A percentile compares a stretch with the other conserved stretches of the same genome.
phyloP scores from a whole-genome alignment of 176 grass and related monocot genomes.

The Ensete glaucum region DNA sequence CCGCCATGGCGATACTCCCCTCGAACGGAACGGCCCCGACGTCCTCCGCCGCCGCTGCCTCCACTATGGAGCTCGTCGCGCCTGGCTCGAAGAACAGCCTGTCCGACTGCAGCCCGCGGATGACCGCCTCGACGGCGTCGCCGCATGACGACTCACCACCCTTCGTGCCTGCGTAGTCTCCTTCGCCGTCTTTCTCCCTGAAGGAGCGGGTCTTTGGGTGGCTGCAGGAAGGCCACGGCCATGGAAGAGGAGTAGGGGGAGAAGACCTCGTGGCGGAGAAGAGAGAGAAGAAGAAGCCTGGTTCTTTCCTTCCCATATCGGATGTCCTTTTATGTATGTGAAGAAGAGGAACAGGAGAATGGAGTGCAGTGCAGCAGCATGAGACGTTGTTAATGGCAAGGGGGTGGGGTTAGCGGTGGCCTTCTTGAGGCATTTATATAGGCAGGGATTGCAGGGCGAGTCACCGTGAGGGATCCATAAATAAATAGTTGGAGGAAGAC shows the following conservation, averaged over 20 bases:
- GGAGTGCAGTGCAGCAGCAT: too few species aligned
- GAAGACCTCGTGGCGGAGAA: constrained; percentile 20
- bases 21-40: constrained; percentile 17
- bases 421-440: too few species aligned
- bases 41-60: neutral
- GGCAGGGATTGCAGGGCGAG: too few species aligned
- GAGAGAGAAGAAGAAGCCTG: constrained; percentile 35
- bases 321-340: too few species aligned
- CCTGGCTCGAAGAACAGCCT: constrained; percentile 45
- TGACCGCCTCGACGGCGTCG: constrained; percentile 23
- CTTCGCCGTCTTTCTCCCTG: neutral
- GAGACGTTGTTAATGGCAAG: too few species aligned
- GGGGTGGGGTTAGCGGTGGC: too few species aligned
- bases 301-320: constrained; percentile 44
- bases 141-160: neutral
- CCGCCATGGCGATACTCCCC: constrained; percentile 37
- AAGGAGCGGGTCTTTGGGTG: constrained; percentile 29
- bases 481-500: too few species aligned
- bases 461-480: too few species aligned
- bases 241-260: constrained; percentile 15
- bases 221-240: too few species aligned
- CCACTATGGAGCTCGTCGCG: constrained; percentile 35
- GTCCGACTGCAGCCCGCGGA: constrained; percentile 37
- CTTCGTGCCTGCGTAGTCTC: neutral
- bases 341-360: too few species aligned